Percentiles rank a stretch among this genome's conserved stretches.
Conservation (phyloP, 805 yeast genomes). For the Nakazawaea pomicola region DNA sequence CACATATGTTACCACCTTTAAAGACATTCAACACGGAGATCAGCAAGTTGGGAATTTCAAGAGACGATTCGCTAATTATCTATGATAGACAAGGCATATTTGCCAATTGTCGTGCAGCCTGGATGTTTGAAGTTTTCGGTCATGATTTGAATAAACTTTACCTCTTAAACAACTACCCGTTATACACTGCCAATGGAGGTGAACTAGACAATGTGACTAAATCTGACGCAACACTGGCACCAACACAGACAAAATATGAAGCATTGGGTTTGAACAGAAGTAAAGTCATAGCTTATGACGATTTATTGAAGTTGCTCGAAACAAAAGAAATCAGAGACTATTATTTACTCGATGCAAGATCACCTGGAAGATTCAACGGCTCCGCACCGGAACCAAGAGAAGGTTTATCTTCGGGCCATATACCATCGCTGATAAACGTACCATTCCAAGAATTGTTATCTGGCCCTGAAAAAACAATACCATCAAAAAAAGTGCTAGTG, state of each 20-base stretch:
- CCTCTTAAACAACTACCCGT: conserved; percentile 63
- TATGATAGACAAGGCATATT: conserved; percentile 85
- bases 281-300: conserved; percentile 64
- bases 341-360: conserved; percentile 77
- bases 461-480: conserved; percentile 42
- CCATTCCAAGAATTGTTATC: conserved; percentile 64
- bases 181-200: conserved; percentile 16
- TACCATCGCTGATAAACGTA: conserved; percentile 71
- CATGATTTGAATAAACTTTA: conserved; percentile 52
- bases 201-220: conserved; percentile 19
- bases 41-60: conserved; percentile 49
- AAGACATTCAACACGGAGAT: conserved; percentile 50
- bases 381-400: conserved; percentile 83
- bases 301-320: conserved; percentile 54
- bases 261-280: conserved; percentile 32
- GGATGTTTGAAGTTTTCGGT: conserved; percentile 82
- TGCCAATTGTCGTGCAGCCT: conserved; percentile 86
- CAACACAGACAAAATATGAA: conserved; percentile 25
- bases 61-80: conserved; percentile 61
- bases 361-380: conserved; percentile 72
- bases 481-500: conserved; percentile 39
- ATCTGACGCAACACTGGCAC: conserved; percentile 15
- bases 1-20: conserved; percentile 84
- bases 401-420: conserved; percentile 85
- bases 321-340: conserved; percentile 39